Evolutionary conservation across 176 grass and related monocot species (phyloP).

Genomic region (Cenchrus purpureus): DNA sequence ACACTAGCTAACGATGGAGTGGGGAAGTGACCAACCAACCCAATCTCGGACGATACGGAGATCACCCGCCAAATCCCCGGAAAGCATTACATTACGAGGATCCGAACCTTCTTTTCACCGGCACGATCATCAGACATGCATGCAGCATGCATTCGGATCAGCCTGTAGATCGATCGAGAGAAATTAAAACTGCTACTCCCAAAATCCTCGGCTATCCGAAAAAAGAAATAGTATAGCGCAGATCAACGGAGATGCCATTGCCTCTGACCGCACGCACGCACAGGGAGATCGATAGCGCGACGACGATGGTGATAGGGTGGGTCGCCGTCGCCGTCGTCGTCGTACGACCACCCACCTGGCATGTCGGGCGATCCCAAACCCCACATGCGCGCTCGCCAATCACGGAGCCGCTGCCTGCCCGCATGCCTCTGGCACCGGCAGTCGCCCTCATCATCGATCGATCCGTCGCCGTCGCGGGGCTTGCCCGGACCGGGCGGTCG

Average conservation of each 20-base stretch:
- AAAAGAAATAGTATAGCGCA: neutral
- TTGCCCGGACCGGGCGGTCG: too few species aligned
- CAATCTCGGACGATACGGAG: conserved; percentile 9
- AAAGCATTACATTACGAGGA: conserved; percentile 19
- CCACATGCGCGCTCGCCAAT: conserved; percentile 33
- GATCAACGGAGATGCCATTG: neutral
- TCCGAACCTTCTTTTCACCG: neutral
- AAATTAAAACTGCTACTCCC: neutral
- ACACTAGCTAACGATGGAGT: neutral
- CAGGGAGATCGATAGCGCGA: neutral
- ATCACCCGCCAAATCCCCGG: neutral
- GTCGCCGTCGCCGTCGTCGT: too few species aligned
- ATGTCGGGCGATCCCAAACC: conserved; percentile 14
- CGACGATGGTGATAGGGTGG: too few species aligned
- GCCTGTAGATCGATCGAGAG: neutral
- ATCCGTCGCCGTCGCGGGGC: neutral
- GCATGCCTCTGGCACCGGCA: too few species aligned
- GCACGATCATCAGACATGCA: neutral
- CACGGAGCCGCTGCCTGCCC: neutral
- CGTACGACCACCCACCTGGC: conserved; percentile 26
- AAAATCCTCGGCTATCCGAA: neutral
- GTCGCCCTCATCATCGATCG: too few species aligned
- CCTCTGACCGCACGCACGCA: neutral
- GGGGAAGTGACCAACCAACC: neutral
- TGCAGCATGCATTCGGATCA: too few species aligned